Percentiles rank a stretch among this genome's conserved stretches.
These are phyloP conservation scores for Digitaria exilis DNA, from an alignment of 202 grass and related monocot species.

Conservation along the genomic window DNA sequence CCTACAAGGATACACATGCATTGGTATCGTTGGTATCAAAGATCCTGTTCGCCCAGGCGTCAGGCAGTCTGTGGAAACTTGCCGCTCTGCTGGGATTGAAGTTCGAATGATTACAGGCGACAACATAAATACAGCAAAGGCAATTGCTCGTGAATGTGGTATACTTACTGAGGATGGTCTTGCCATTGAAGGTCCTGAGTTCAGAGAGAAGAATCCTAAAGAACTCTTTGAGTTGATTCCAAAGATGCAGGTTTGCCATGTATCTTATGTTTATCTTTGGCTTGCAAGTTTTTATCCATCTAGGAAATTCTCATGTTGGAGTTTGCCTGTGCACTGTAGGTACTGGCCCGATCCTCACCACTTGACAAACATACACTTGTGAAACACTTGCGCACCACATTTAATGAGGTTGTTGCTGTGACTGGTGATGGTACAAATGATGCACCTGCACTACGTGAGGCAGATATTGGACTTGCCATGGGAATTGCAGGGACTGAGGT, in stretches of 20 bases:
- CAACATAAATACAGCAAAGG: conserved; percentile 95
- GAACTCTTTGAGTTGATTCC: conserved; percentile 87
- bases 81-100: conserved; percentile 77
- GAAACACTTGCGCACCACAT: conserved; percentile 63
- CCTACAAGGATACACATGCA: conserved; percentile 70
- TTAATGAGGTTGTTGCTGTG: conserved; percentile 89
- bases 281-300: conserved; percentile 20
- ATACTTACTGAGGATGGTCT: conserved; percentile 87
- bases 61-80: conserved; percentile 80
- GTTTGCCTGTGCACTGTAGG: conserved; percentile 49
- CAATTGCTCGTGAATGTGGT: conserved; percentile 88
- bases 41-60: conserved; percentile 83
- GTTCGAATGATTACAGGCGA: conserved; percentile 97
- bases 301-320: conserved; percentile 35
- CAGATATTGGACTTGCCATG: conserved; percentile 98
- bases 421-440: conserved; percentile 96
- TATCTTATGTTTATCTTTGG: conserved; percentile 21
- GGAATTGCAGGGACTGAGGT: conserved; percentile 94
- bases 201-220: conserved; percentile 79
- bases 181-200: conserved; percentile 89
- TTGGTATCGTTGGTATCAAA: conserved; percentile 96
- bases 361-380: conserved; percentile 73
- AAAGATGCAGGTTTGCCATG: conserved; percentile 77
- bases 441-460: conserved; percentile 81
- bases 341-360: conserved; percentile 82